Percentiles rank a stretch among this genome's conserved stretches.
phyloP scores from a whole-genome alignment of 2,329 filamentous ascomycete species.

The Penicillium sp. region DNA sequence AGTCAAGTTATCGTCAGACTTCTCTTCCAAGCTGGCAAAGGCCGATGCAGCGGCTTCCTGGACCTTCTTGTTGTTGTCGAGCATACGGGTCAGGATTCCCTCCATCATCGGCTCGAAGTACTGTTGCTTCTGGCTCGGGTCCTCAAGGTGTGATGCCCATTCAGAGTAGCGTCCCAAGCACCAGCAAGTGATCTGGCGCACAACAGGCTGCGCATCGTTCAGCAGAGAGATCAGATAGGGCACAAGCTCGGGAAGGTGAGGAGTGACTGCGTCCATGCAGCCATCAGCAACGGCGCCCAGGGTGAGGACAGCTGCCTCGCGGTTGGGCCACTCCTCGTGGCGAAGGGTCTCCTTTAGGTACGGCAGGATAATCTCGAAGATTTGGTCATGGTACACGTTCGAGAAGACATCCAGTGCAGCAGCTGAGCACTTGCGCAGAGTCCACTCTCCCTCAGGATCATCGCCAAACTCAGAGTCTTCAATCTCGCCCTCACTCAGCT shows the following conservation, averaged over 20 bases:
- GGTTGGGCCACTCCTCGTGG: conserved; percentile 86
- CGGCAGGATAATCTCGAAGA: conserved; percentile 90
- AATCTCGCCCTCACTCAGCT: conserved; percentile 87
- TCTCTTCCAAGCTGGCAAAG: conserved; percentile 95
- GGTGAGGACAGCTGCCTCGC: conserved; percentile 92
- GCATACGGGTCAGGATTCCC: conserved; percentile 89
- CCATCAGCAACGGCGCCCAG: conserved; percentile 94
- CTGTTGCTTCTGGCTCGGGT: conserved; percentile 69
- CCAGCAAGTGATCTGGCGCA: conserved; percentile 98
- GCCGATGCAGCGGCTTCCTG: conserved; percentile 95
- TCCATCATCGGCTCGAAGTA: conserved; percentile 98
- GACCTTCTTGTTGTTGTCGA: conserved; percentile 96
- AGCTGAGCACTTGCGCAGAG: conserved; percentile 93
- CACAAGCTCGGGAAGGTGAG: conserved; percentile 87
- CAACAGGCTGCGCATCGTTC: conserved; percentile 83
- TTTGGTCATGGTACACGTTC: conserved; percentile 82
- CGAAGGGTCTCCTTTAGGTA: conserved; percentile 90
- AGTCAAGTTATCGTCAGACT: conserved; percentile 78
- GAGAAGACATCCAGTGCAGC: conserved; percentile 94
- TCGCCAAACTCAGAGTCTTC: conserved; percentile 72
- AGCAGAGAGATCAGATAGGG: conserved; percentile 88
- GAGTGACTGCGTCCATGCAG: conserved; percentile 86
- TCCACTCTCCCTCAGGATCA: conserved; percentile 92
- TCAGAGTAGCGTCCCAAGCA: conserved; percentile 90
- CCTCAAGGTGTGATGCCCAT: conserved; percentile 81